Evolutionary conservation across 129 eudicot genomes (phyloP), one percentile per base, ranked within the genome.

Genomic region (Smallanthus sonchifolius): DNA sequence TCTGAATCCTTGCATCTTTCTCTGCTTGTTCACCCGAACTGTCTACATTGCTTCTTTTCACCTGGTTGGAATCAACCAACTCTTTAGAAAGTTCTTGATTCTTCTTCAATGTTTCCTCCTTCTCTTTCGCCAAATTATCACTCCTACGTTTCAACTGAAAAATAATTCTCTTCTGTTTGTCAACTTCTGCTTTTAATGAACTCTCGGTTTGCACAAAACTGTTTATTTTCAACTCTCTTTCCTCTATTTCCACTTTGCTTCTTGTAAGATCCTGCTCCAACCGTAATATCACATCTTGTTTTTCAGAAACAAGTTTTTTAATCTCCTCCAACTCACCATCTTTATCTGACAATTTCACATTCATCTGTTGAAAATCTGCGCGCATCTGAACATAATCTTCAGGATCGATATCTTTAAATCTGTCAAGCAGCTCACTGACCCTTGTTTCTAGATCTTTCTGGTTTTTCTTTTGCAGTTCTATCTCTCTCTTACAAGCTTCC

Each of bases 1-100:
- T 85, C 70, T 94, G 99, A 20, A 90, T 83, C 70, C 95, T 83
- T 36, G 95, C 67, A 49, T 92, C 95, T 83, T 87, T 92, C 79
- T 85, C 94, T 60, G 82, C 77, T 49, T 88, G 92, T 72, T 91
- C 97, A 37, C 82, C 76, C 0, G 63, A 76, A 69, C 83, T 77
- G 28, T 92, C 93, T 13, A 15, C 86, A 13, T 47, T 20, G 44
- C 20, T 82, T 72, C 72, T 84, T 75, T 81, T 87, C 13, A 65
- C 82, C 70, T 83, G 92, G 68, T 60, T 86, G 13, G 82, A 79
- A 59, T 94, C 97, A 56, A 85, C 88, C 24, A 94, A 79, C 79
- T 94, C 91, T 74, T 90, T 93, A 17, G 91, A 84, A 65, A 90
- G 79, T 59, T 87, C 76, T 59, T 84, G 86, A 57, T 74, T 83